phyloP scores from a whole-genome alignment of 768 basidiomycete genomes.

The Neoboletus subvelutipes region DNA sequence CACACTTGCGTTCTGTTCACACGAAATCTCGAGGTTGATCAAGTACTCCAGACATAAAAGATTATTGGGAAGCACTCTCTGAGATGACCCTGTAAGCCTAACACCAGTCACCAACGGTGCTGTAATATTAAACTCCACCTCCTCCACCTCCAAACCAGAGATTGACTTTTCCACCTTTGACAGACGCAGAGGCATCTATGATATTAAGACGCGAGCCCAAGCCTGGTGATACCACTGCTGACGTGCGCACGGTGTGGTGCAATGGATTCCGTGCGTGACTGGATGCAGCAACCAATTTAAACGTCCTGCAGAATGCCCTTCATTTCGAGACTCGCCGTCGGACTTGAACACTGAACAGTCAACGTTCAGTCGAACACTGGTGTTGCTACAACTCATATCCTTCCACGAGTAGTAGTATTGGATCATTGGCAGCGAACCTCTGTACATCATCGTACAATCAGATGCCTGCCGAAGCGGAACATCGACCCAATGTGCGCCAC shows the following conservation, averaged over 20 bases:
- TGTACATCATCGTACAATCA: background rate
- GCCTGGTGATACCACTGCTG: background rate
- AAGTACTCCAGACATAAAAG: too few species aligned
- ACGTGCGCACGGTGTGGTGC: conserved; percentile 4
- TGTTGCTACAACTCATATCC: conserved; percentile 5
- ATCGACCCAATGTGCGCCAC: background rate
- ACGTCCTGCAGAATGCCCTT: background rate
- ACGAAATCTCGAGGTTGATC: too few species aligned
- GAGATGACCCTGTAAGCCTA: background rate
- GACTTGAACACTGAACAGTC: conserved; percentile 2
- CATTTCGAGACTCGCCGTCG: conserved; percentile 12
- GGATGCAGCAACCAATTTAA: conserved; percentile 10
- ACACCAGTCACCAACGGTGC: background rate
- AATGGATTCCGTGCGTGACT: too few species aligned
- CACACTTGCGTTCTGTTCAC: background rate
- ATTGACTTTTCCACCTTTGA: too few species aligned
- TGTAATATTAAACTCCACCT: background rate
- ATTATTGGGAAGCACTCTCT: background rate
- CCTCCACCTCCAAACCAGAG: background rate
- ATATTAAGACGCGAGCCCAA: background rate
- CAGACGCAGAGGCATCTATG: too few species aligned
- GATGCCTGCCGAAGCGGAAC: background rate
- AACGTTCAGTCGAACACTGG: conserved; percentile 9
- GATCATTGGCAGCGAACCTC: background rate
- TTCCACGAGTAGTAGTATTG: background rate